A percentile compares a stretch with the other conserved stretches of the same genome.
Evolutionary conservation across 2,329 filamentous ascomycete species (phyloP).

Genomic region (Paracamarosporium sp.): DNA sequence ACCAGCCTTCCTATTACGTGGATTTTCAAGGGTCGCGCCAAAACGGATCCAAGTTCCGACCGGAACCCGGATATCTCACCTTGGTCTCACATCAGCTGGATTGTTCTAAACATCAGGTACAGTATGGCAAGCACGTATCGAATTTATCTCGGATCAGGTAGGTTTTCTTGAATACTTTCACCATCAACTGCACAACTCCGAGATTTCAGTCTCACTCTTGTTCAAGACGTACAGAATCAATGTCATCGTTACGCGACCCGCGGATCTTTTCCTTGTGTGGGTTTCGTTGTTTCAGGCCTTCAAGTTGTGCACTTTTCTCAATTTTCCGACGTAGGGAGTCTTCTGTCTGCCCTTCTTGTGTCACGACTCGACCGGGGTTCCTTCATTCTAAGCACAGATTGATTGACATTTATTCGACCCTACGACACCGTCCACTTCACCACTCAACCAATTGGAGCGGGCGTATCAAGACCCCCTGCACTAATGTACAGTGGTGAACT

Average conservation of each 20-base stretch:
- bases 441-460: too few relatives aligned
- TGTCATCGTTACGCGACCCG: not conserved
- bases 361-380: not conserved
- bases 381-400: not conserved
- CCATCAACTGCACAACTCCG: not conserved
- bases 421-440: not conserved
- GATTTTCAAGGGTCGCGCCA: not conserved
- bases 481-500: not conserved
- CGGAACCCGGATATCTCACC: not conserved
- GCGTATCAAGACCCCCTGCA: not conserved
- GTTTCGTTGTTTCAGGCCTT: not conserved
- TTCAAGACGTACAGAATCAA: constrained; percentile 1
- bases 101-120: not conserved
- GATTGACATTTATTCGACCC: not conserved
- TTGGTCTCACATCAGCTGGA: not conserved
- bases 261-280: constrained; percentile 2
- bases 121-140: not conserved
- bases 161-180: not conserved
- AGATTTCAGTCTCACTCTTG: not conserved
- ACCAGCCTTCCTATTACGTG: not conserved
- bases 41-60: not conserved
- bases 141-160: not conserved
- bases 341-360: not conserved
- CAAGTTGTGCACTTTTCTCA: not conserved
- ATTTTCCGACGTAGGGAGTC: not conserved